Conservation (phyloP, 1,139 yeast genomes). For the Yamadazyma diddensiae region DNA sequence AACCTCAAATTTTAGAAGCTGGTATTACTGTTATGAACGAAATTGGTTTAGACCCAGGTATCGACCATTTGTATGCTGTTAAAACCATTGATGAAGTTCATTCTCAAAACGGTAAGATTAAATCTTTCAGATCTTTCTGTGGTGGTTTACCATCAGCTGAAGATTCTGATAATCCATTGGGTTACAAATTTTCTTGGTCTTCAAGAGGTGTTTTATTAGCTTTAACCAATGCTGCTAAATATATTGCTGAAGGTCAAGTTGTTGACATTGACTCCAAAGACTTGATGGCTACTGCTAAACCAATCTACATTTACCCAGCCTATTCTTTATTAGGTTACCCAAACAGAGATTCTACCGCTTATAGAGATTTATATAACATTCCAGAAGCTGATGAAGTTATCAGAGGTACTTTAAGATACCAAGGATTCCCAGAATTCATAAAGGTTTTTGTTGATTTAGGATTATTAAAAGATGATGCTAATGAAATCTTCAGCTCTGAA, state of each 20-base stretch:
- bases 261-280: slow-evolving; percentile 83
- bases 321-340: slow-evolving; percentile 94
- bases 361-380: slow-evolving; percentile 85
- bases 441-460: slow-evolving; percentile 94
- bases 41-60: slow-evolving; percentile 96
- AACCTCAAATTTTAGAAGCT: slow-evolving; percentile 74
- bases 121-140: slow-evolving; percentile 91
- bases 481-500: slow-evolving; percentile 54
- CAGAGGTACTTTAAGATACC: slow-evolving; percentile 96
- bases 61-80: slow-evolving; percentile 96
- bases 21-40: slow-evolving; percentile 92
- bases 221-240: slow-evolving; percentile 87
- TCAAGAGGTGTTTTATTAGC: slow-evolving; percentile 97
- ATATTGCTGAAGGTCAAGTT: slow-evolving; percentile 81
- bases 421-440: slow-evolving; percentile 97
- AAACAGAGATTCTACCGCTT: slow-evolving; percentile 94
- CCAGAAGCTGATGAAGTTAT: slow-evolving; percentile 97
- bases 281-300: slow-evolving; percentile 92
- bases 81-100: slow-evolving; percentile 98
- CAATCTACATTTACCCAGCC: slow-evolving; percentile 94
- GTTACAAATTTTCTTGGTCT: slow-evolving; percentile 98
- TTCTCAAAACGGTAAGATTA: slow-evolving; percentile 84
- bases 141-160: slow-evolving; percentile 99
- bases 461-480: slow-evolving; percentile 75
- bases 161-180: slow-evolving; percentile 94